Evolutionary conservation across 2,329 filamentous ascomycete species (phyloP).

Genomic region (Colletotrichum sp.): DNA sequence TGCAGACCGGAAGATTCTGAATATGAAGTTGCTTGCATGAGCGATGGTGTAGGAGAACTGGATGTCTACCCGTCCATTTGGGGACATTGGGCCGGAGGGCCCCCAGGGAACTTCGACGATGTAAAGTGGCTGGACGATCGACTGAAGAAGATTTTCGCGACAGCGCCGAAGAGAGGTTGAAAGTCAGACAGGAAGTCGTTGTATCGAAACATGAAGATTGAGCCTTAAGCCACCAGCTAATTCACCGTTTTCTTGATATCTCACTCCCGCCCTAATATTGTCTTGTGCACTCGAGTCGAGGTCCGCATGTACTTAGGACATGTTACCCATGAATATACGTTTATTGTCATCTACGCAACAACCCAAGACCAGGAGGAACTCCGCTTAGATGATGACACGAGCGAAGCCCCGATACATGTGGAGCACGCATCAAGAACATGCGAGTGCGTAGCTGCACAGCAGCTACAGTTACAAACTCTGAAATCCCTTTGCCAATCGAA

Average conservation of each 20-base stretch:
- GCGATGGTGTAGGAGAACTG: constrained; percentile 34
- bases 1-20: constrained; percentile 72
- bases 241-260: neutral
- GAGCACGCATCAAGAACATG: neutral
- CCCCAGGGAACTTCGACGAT: constrained; percentile 74
- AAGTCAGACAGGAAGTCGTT: neutral
- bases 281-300: neutral
- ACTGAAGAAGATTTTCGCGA: constrained; percentile 50
- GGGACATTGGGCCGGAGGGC: constrained; percentile 65
- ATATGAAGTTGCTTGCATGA: constrained; percentile 67
- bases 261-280: neutral
- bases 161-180: neutral
- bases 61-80: constrained; percentile 46
- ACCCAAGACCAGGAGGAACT: neutral
- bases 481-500: neutral
- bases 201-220: neutral
- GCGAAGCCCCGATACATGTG: neutral
- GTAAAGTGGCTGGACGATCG: constrained; percentile 73
- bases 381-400: neutral
- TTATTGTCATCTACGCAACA: neutral
- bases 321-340: neutral
- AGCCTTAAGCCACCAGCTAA: neutral
- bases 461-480: neutral
- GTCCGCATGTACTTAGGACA: neutral
- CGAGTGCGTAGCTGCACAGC: neutral